A percentile compares a stretch with the other conserved stretches of the same genome.
These are phyloP conservation scores for Musa acuminata DNA, from an alignment of 176 grass and related monocot species.

Conservation along the genomic window DNA sequence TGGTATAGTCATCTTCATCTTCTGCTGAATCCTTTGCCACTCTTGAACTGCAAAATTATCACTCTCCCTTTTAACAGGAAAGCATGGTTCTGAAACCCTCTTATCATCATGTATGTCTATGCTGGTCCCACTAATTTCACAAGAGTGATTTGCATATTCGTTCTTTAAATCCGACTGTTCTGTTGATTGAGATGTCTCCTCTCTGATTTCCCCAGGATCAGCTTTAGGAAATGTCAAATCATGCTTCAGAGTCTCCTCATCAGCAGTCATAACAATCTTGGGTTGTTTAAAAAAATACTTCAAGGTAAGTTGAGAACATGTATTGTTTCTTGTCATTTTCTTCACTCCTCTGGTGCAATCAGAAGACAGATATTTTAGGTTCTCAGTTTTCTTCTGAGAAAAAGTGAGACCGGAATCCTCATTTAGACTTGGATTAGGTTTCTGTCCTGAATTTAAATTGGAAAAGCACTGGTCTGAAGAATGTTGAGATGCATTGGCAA, in stretches of 20 bases:
- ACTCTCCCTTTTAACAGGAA: too few relatives aligned
- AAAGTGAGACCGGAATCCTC: conserved; percentile 16
- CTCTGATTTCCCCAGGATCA: conserved; percentile 3
- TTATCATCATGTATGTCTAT: too few relatives aligned
- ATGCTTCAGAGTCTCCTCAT: conserved; percentile 5
- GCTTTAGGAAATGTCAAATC: background rate
- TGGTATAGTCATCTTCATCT: conserved; percentile 86
- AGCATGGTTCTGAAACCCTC: too few relatives aligned
- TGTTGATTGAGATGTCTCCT: background rate
- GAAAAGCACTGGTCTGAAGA: conserved; percentile 23
- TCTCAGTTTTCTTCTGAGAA: conserved; percentile 18
- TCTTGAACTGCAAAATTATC: too few relatives aligned
- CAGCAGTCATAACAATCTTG: conserved; percentile 22
- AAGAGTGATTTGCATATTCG: too few relatives aligned
- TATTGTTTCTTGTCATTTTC: conserved; percentile 45
- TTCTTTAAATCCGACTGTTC: too few relatives aligned
- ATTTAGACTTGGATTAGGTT: conserved; percentile 25
- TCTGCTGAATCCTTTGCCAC: too few relatives aligned
- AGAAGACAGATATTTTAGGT: conserved; percentile 22
- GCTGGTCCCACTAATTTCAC: too few relatives aligned
- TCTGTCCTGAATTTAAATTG: conserved; percentile 23
- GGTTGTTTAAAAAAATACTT: conserved; percentile 72
- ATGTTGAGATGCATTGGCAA: conserved; percentile 21
- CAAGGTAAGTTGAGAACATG: conserved; percentile 77
- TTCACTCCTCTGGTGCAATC: conserved; percentile 26